Evolutionary conservation across 1,284 basidiomycete species (phyloP).

Genomic region (Microbotryum intermedium): DNA sequence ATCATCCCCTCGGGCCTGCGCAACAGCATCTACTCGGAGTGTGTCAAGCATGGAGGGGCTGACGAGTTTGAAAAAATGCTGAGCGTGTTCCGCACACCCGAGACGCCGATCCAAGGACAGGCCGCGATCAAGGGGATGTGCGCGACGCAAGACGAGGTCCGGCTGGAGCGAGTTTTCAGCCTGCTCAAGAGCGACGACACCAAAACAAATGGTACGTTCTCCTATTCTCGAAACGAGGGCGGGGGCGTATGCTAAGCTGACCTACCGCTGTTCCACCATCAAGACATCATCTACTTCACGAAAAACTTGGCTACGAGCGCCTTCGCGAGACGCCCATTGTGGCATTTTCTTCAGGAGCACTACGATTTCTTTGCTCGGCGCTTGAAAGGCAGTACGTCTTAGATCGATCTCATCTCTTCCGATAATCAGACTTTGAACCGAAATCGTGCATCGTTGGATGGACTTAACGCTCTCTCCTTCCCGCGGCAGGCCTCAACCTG

Average conservation of each 20-base stretch:
- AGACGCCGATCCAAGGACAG: constrained; percentile 44
- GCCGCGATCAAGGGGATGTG: constrained; percentile 40
- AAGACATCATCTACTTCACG: too few species aligned
- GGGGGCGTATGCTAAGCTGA: too few species aligned
- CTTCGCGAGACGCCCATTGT: too few species aligned
- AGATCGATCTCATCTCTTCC: too few species aligned
- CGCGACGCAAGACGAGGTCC: constrained; percentile 30
- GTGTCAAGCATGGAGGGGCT: constrained; percentile 2
- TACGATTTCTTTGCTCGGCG: too few species aligned
- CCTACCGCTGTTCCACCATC: too few species aligned
- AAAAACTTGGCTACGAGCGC: too few species aligned
- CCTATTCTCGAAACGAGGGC: too few species aligned
- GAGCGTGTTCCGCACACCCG: constrained; percentile 61
- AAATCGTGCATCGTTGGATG: not conserved
- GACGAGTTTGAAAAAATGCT: constrained; percentile 36
- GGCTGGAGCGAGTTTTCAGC: constrained; percentile 38
- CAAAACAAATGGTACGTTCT: constrained; percentile 22
- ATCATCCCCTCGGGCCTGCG: constrained; percentile 68
- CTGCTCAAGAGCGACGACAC: constrained; percentile 38
- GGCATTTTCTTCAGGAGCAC: too few species aligned
- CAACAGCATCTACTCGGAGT: constrained; percentile 45
- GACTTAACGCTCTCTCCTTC: constrained; percentile 6
- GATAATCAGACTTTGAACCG: too few species aligned
- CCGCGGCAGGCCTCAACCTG: constrained; percentile 1
- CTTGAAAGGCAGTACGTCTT: too few species aligned